Evolutionary conservation across 2,329 filamentous ascomycete species (phyloP).

Genomic region (Aureobasidium namibiae): DNA sequence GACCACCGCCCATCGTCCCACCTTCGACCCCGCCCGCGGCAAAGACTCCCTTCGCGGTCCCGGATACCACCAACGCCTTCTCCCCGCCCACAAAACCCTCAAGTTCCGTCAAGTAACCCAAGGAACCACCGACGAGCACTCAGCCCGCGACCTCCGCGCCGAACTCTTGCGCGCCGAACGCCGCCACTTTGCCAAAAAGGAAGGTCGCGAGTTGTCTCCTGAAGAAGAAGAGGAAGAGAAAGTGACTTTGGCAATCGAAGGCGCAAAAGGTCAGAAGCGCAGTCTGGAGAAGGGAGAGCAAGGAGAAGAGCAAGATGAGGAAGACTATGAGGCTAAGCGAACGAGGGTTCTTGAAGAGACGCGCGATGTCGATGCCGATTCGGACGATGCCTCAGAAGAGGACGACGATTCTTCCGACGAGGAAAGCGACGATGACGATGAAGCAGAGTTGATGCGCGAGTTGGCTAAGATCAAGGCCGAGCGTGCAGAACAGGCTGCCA

Average conservation of each 20-base stretch:
- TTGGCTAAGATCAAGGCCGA: slow-evolving; percentile 90
- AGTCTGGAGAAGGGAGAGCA: slow-evolving; percentile 46
- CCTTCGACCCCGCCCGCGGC: slow-evolving; percentile 90
- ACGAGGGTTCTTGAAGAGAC: slow-evolving; percentile 81
- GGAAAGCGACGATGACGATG: slow-evolving; percentile 70
- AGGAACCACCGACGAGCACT: slow-evolving; percentile 67
- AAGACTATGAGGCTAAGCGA: slow-evolving; percentile 71
- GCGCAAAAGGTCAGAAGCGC: slow-evolving; percentile 49
- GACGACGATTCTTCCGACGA: slow-evolving; percentile 52
- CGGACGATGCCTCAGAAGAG: slow-evolving; percentile 37
- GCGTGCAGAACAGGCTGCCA: slow-evolving; percentile 69
- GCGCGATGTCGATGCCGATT: slow-evolving; percentile 77
- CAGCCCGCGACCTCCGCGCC: slow-evolving; percentile 71
- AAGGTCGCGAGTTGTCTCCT: slow-evolving; percentile 46
- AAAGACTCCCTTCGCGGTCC: slow-evolving; percentile 91
- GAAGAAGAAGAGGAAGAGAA: slow-evolving; percentile 19
- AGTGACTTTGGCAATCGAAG: slow-evolving; percentile 36
- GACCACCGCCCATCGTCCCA: slow-evolving; percentile 66
- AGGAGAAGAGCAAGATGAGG: slow-evolving; percentile 39
- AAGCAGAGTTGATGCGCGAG: slow-evolving; percentile 83
- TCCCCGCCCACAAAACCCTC: slow-evolving; percentile 86
- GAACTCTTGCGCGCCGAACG: slow-evolving; percentile 86
- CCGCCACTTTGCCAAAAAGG: slow-evolving; percentile 78
- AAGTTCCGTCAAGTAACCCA: slow-evolving; percentile 88
- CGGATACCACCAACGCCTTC: slow-evolving; percentile 90